These are phyloP conservation scores for Leccinum solheimii DNA, from an alignment of 1,284 basidiomycete species.

Conservation along the genomic window DNA sequence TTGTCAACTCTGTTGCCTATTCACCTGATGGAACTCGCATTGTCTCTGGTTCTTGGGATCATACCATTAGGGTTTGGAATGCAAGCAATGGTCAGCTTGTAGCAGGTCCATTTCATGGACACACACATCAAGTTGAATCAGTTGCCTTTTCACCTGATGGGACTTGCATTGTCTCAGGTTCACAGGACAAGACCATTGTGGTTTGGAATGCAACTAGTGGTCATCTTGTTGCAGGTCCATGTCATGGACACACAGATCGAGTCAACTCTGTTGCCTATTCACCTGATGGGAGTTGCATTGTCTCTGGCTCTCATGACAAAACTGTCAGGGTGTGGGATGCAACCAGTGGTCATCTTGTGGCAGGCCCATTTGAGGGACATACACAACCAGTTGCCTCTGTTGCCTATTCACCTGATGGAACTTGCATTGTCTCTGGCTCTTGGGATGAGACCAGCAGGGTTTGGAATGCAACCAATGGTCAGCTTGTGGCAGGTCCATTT, in stretches of 20 bases:
- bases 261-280: background rate
- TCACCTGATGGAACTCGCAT: background rate
- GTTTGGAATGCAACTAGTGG: background rate
- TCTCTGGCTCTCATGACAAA: background rate
- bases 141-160: background rate
- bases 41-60: background rate
- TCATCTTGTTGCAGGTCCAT: background rate
- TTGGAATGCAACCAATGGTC: background rate
- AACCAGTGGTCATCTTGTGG: background rate
- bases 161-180: background rate
- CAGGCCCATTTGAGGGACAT: background rate
- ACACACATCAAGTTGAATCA: background rate
- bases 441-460: background rate
- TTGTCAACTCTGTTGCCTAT: background rate
- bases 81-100: background rate
- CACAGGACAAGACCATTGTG: background rate
- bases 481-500: background rate
- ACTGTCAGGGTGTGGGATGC: background rate
- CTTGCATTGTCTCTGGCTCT: background rate
- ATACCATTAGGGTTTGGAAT: background rate
- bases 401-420: background rate
- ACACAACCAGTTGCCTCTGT: background rate
- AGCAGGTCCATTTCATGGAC: background rate
- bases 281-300: background rate
- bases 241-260: background rate